A percentile compares a stretch with the other conserved stretches of the same genome.
Conservation (phyloP, 345 rosid genomes). For the Bruguiera gymnorhiza region DNA sequence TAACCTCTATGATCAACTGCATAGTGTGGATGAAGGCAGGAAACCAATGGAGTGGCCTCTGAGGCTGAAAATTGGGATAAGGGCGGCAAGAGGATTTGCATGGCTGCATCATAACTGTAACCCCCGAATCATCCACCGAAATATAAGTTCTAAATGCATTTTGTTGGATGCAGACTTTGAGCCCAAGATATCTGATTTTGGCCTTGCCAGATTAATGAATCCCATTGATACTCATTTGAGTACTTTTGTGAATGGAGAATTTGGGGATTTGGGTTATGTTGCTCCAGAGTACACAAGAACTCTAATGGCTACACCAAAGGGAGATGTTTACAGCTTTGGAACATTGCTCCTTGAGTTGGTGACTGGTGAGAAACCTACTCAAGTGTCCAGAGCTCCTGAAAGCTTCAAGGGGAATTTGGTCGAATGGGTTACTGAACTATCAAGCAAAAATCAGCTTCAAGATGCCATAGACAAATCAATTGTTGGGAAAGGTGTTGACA, state of each 20-base stretch:
- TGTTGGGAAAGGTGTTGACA: constrained; percentile 59
- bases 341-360: constrained; percentile 91
- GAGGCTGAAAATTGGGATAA: constrained; percentile 80
- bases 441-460: constrained; percentile 46
- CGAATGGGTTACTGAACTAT: constrained; percentile 66
- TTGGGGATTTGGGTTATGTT: constrained; percentile 92
- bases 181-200: constrained; percentile 91
- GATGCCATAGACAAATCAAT: constrained; percentile 60
- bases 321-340: constrained; percentile 95
- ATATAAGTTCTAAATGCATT: constrained; percentile 91
- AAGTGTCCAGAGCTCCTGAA: constrained; percentile 57
- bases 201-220: constrained; percentile 95
- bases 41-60: constrained; percentile 76
- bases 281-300: constrained; percentile 91
- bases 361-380: constrained; percentile 80
- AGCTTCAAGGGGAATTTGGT: constrained; percentile 84
- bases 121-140: constrained; percentile 91
- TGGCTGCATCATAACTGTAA: constrained; percentile 97
- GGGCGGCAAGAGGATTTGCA: constrained; percentile 82
- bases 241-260: constrained; percentile 95
- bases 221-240: constrained; percentile 91
- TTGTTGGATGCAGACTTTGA: constrained; percentile 72
- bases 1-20: constrained; percentile 56
- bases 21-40: constrained; percentile 37
- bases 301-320: constrained; percentile 84